phyloP scores from a whole-genome alignment of 257 asterid species.

The Paraleonurus japonicus region DNA sequence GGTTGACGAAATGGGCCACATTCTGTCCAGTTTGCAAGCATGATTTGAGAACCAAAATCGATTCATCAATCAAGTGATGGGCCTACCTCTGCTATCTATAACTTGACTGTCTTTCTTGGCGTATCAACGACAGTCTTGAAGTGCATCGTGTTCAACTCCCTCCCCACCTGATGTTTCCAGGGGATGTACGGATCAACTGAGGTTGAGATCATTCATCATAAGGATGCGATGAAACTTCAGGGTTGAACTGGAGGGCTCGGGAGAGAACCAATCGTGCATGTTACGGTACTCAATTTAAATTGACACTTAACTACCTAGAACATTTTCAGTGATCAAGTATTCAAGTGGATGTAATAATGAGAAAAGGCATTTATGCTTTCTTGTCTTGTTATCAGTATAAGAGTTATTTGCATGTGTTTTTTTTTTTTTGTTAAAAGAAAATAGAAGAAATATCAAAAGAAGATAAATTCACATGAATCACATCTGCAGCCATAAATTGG shows the following conservation, averaged over 20 bases:
- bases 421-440: not conserved
- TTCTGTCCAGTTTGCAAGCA: constrained; percentile 37
- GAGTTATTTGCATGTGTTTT: not conserved
- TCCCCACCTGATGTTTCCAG: not conserved
- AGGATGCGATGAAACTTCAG: not conserved
- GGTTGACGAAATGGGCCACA: constrained; percentile 35
- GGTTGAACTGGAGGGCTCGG: not conserved
- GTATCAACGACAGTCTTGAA: not conserved
- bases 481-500: not conserved
- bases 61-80: constrained; percentile 17
- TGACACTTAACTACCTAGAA: not conserved
- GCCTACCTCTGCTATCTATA: not conserved
- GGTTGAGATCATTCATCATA: not conserved
- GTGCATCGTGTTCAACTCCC: not conserved
- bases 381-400: not conserved
- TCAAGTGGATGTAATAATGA: not conserved
- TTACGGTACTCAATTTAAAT: not conserved
- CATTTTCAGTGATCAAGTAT: not conserved
- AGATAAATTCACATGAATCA: not conserved
- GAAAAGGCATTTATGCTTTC: not conserved
- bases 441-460: not conserved
- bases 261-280: not conserved
- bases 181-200: not conserved
- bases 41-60: constrained; percentile 18
- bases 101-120: constrained; percentile 3